A percentile compares a stretch with the other conserved stretches of the same genome.
Conservation (phyloP, 2,329 filamentous ascomycete species). For the Penicillium brevicompactum region DNA sequence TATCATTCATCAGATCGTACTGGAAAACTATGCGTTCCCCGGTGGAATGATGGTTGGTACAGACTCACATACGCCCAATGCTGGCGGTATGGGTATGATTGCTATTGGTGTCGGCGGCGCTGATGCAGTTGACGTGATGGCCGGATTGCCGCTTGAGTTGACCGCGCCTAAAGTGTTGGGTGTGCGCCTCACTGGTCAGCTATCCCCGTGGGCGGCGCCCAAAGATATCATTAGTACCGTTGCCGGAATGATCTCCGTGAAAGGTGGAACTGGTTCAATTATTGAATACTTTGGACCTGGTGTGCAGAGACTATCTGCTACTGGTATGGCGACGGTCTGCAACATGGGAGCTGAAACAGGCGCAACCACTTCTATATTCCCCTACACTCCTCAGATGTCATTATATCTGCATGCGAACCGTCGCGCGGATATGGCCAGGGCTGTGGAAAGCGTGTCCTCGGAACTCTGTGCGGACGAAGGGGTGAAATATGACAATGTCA, state of each 20-base stretch:
- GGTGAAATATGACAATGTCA: conserved; percentile 89
- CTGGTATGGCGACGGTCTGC: conserved; percentile 81
- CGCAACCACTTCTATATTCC: conserved; percentile 88
- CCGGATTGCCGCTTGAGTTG: conserved; percentile 91
- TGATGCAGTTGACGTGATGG: conserved; percentile 71
- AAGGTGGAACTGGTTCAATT: conserved; percentile 91
- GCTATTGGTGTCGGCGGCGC: background rate
- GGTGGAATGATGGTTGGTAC: conserved; percentile 71
- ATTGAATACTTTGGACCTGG: conserved; percentile 62
- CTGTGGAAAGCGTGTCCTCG: conserved; percentile 76
- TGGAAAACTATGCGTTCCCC: conserved; percentile 98
- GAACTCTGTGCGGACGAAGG: conserved; percentile 85
- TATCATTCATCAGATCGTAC: conserved; percentile 97
- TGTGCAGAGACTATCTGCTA: conserved; percentile 70
- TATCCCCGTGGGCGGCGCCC: background rate
- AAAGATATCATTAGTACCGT: conserved; percentile 52
- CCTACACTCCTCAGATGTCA: conserved; percentile 96
- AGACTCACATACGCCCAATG: background rate
- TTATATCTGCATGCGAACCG: conserved; percentile 90
- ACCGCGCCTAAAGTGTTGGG: conserved; percentile 81
- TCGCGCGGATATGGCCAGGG: conserved; percentile 85
- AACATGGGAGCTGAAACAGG: conserved; percentile 66
- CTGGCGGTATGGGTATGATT: background rate
- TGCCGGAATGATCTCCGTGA: conserved; percentile 91
- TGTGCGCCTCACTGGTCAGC: background rate